Evolutionary conservation across 495 filamentous ascomycete species (phyloP), one percentile per base, ranked within the genome.

Genomic region (Aspergillus indologenus): DNA sequence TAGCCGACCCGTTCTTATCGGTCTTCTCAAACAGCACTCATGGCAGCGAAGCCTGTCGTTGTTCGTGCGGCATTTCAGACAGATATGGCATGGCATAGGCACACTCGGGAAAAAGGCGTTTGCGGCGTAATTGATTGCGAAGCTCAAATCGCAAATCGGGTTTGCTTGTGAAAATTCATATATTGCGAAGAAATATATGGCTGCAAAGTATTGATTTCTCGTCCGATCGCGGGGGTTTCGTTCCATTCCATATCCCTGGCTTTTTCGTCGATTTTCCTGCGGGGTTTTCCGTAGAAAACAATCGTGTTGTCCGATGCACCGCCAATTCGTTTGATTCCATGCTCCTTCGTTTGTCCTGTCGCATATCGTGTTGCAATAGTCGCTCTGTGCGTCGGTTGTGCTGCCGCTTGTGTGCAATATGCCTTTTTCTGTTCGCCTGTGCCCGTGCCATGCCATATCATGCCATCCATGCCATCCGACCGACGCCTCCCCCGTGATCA

Each of bases 381-480:
- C 34, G 34, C 34, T 8, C 5, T 11, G 12, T 40, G 5, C 12
- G 12, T 40, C 34, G 34, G 12, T 2, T 6, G 12, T 40, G 34
- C 34, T 40, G 34, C 34, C 34, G 34, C 5, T 40, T 40, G 12
- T 40, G 34, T 40, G 34, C 12, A 2, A 2, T 8, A 14, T 40
- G 34, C 2, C 12, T 15, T 29, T 31, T 53, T 0, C 15, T 53
- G 9, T 53, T 43, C 12, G n/a, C 5, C 29, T 19, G 15, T 54
- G 34, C 20, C n/a, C 21, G 21, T 48, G 46, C 45, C 55, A 57
- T 55, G 62, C 54, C 57, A 54, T 57, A 46, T 58, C 50, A 47
- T 57, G 43, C 57, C 49, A 48, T 50, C 56, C 51, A 56, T 53
- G 44, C 50, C 40, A n/a, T 21, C 61, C 52, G 56, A 65, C 59